Percentiles rank a stretch among this genome's conserved stretches.
phyloP scores from a whole-genome alignment of 257 asterid genomes.

The Rehmannia glutinosa region DNA sequence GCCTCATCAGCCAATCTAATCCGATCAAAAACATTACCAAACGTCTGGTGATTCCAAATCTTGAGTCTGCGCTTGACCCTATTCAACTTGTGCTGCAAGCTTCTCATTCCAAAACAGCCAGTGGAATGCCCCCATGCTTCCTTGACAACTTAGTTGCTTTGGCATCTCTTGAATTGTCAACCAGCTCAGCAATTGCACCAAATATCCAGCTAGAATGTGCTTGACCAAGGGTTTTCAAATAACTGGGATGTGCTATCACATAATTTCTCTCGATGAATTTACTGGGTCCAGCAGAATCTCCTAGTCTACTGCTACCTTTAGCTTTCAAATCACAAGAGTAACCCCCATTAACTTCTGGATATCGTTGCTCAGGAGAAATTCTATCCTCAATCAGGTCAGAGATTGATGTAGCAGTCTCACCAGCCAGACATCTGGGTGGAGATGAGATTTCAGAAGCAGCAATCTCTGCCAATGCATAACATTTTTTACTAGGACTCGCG shows the following conservation, averaged over 20 bases:
- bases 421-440: conserved; percentile 19
- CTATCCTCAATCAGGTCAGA: conserved; percentile 32
- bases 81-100: no score
- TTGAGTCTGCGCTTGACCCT: no score
- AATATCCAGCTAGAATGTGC: conserved; percentile 83
- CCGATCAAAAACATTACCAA: no score
- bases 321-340: conserved; percentile 24
- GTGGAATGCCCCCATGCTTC: no score
- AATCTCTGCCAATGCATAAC: conserved; percentile 13
- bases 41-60: no score
- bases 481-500: conserved; percentile 11
- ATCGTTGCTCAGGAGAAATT: conserved; percentile 20
- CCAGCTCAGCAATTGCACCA: conserved; percentile 88
- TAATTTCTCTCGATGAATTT: conserved; percentile 37
- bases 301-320: conserved; percentile 22
- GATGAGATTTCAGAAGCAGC: conserved; percentile 22
- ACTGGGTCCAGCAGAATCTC: conserved; percentile 19
- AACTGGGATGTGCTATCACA: conserved; percentile 66
- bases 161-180: conserved; percentile 84
- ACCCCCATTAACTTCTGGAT: conserved; percentile 29
- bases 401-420: conserved; percentile 41
- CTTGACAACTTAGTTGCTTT: conserved; percentile 75
- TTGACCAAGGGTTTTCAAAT: conserved; percentile 68
- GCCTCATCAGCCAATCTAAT: no score
- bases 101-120: no score